Conservation (phyloP, 2,329 filamentous ascomycete genomes). For the Malbranchea zuffiana region DNA sequence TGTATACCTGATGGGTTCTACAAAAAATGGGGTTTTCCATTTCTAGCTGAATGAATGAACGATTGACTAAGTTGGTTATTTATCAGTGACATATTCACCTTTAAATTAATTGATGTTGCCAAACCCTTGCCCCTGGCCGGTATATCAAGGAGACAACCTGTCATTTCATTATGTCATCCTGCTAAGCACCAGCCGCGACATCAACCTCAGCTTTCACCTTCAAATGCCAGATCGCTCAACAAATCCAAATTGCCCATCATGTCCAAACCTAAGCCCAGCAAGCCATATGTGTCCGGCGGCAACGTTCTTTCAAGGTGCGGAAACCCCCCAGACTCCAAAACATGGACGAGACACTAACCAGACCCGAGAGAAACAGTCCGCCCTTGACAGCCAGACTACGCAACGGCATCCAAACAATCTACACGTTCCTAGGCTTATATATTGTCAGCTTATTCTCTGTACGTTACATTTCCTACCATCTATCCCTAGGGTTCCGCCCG, state of each 20-base stretch:
- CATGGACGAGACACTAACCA: not conserved
- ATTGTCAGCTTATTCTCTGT: slow-evolving; percentile 40
- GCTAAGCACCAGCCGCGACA: too few species aligned
- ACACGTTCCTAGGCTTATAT: slow-evolving; percentile 41
- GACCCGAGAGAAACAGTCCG: slow-evolving; percentile 29
- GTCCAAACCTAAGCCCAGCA: slow-evolving; percentile 18
- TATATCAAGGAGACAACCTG: too few species aligned
- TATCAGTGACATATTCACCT: too few species aligned
- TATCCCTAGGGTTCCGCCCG: not conserved
- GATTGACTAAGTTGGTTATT: too few species aligned
- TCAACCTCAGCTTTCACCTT: not conserved
- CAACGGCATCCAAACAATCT: slow-evolving; percentile 33
- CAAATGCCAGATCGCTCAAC: not conserved
- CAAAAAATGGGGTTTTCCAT: too few species aligned
- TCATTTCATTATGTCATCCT: too few species aligned
- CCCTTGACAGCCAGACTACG: slow-evolving; percentile 35
- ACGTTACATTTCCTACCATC: slow-evolving; percentile 16
- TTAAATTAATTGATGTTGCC: too few species aligned
- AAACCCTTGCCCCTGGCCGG: too few species aligned
- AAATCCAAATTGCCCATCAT: slow-evolving; percentile 18
- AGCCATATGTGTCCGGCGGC: slow-evolving; percentile 33
- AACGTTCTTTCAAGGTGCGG: slow-evolving; percentile 28
- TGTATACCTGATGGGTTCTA: too few species aligned
- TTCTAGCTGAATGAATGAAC: too few species aligned
- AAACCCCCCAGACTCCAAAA: not conserved